Evolutionary conservation across 768 basidiomycete genomes (phyloP).

Genomic region (Crucibulum laeve): DNA sequence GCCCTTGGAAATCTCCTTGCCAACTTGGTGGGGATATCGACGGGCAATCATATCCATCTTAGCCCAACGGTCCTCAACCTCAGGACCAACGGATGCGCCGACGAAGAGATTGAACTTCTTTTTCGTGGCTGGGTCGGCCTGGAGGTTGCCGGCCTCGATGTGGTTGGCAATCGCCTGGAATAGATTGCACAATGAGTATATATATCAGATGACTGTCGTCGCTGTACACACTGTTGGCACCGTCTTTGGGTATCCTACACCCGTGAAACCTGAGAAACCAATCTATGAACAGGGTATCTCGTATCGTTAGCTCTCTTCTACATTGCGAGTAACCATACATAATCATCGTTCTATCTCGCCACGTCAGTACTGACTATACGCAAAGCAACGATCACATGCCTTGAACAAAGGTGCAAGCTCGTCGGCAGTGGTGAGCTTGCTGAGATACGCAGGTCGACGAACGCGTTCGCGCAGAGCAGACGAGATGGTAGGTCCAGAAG

Average conservation of each 20-base stretch:
- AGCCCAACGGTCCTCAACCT: slow-evolving; percentile 47
- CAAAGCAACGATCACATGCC: slow-evolving; percentile 15
- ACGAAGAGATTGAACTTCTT: slow-evolving; percentile 46
- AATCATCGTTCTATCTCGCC: slow-evolving; percentile 36
- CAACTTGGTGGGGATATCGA: slow-evolving; percentile 46
- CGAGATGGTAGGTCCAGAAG: slow-evolving; percentile 14
- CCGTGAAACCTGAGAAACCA: slow-evolving; percentile 48
- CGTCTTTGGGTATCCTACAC: slow-evolving; percentile 45
- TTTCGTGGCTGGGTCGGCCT: slow-evolving; percentile 36
- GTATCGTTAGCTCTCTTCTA: not conserved
- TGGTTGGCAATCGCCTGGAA: slow-evolving; percentile 41
- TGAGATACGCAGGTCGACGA: slow-evolving; percentile 30
- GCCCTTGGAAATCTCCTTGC: slow-evolving; percentile 42
- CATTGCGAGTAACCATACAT: slow-evolving; percentile 21
- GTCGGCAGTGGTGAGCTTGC: slow-evolving; percentile 28
- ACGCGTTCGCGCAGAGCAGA: slow-evolving; percentile 38
- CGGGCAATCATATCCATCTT: slow-evolving; percentile 39
- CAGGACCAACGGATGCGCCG: slow-evolving; percentile 42
- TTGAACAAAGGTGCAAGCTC: slow-evolving; percentile 40
- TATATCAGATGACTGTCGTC: not conserved
- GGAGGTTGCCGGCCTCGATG: slow-evolving; percentile 36
- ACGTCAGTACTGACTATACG: not conserved
- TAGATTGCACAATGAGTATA: not conserved
- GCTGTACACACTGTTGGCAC: slow-evolving; percentile 32
- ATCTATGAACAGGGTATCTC: slow-evolving; percentile 26